Base-by-base conservation (phyloP, 352 stramenopile species). In the Globisporangium paroecandrum region DNA sequence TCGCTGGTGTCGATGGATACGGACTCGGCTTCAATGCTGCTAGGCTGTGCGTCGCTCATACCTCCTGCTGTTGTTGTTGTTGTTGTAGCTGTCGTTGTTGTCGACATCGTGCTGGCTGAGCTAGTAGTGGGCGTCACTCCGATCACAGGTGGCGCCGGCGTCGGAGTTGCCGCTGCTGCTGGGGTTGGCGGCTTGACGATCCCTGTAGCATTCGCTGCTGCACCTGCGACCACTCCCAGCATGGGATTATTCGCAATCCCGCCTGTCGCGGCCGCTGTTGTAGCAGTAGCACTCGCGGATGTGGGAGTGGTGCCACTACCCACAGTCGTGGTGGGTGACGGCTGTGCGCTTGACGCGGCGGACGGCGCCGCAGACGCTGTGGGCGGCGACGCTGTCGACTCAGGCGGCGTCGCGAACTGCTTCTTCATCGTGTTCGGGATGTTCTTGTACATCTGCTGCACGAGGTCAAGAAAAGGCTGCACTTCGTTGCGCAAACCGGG, bases 391-490 rank as follows among this genome's bases (percentile, higher is more conserved):
- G 47, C 15, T 8, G 64, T 56, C 4, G 74, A 67, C 67, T 87
- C 77, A 0, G 81, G 68, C n/a, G 79, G 69, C 24, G 77, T 70
- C 41, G 82, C 82, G 62, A 96, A 95, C 71, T 95, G 86, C 71
- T 93, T 96, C 71, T 88, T 87, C 82, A 94, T 86, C 12, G 84
- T 94, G 41, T 74, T 73, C 55, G 85, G 87, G 22, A 96, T 68
- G 64, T 94, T 94, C 76, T 93, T 94, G 76, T 96, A 97, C 86
- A 97, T 94, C 68, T 94, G 87, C 70, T 94, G 84, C 12, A 96
- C 89, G 58, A 97, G 79, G 54, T 95, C 87, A 10, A 97, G 71
- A 69, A 97, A 95, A 4, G 87, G 77, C 70, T 93, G 89, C 55
- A 99, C 95, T 69, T 98, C 85, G 49, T 90, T 91, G 22, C 89